Base-by-base conservation (phyloP, 2,329 filamentous ascomycete genomes). In the Pseudogymnoascus sp. region DNA sequence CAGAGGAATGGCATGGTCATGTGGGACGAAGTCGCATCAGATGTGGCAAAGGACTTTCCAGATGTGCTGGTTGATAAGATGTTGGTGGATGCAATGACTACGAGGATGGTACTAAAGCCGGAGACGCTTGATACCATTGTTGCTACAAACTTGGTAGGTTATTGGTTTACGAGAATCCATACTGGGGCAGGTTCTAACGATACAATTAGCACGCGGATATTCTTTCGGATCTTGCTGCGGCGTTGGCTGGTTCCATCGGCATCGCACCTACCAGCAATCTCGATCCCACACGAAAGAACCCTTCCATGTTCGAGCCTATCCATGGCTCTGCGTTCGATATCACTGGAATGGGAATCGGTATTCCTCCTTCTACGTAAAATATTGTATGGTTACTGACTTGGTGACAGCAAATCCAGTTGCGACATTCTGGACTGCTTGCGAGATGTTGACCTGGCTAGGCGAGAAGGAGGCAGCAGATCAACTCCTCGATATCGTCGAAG, bases 241-340 rank as follows among this genome's bases (percentile, higher is more conserved):
- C 87, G 0, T 76, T 90, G 5, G 87, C 87, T 2, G 88, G 88
- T 0, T 87, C 83, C 1, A 90, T 90, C 65, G 87, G 88, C 7
- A 89, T 91, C 64, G 88, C 88, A 3, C 87, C 88, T 2, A 89
- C 87, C 0, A 84, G 80, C 59, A 89, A 89, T 68, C 77, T 90
- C 1, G 87, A 90, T 67, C 87, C 87, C 1, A 77, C 75, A 0
- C 72, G 82, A 71, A 28, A 82, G 72, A 71, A 84, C 73, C 67
- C 84, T 67, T 81, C 78, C 62, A 84, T 86, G 81, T 86, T 86
- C 65, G 84, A 86, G 75, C 83, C 83, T 0, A 84, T 86, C 62
- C 82, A 85, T 68, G 83, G 83, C 1, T 82, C 79, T 3, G 83
- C 83, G 14, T 59, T 40, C 5, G 40, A 63, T 23, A 63, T 63